Base-by-base conservation (phyloP, 257 asterid genomes). In the Petrea volubilis region DNA sequence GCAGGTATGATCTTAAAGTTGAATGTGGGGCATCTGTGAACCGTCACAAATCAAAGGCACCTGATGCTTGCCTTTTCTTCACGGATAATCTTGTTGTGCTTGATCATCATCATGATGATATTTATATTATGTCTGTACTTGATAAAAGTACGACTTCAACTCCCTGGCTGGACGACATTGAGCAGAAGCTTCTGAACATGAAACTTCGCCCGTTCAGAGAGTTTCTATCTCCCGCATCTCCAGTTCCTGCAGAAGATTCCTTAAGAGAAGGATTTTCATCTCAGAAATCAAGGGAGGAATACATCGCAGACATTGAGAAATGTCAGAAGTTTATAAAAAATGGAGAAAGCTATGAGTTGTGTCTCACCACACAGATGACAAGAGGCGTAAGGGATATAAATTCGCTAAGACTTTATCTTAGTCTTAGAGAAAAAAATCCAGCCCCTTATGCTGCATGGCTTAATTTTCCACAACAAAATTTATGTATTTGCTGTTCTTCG, bases 381-480 rank as follows among this genome's bases (percentile, higher is more conserved):
- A 88, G 79, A 74, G 68, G 70, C 50, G 74, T 84, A 2, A 88
- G 83, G 76, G 81, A 84, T 25, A 79, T 89, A 33, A 74, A 87
- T 81, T 68, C 90, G 25, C 79, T 90, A 29, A 89, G 85, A 57
- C 85, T 95, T 60, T 92, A 95, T 79, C 89, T 83, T 51, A 76
- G 79, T 62, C 95, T 95, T 47, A 88, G 98, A 60, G 87, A 83
- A 70, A 90, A 75, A 78, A 95, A 92, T 70, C 99, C 99, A 0
- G 96, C 98, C 21, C 98, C 99, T 25, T 95, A 92, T 73, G 92
- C 97, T 43, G 98, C 98, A 5, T 92, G 97, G 99, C 96, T 95
- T 60, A 92, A 83, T 74, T 95, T 95, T 76, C 85, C 97, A 0
- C 79, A 74, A 27, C 80, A 92, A 65, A 79, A 88, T 66, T 80